A percentile compares a stretch with the other conserved stretches of the same genome.
Evolutionary conservation across 73 alveolate genomes (phyloP).

Genomic region (Paramecium sonneborni): DNA sequence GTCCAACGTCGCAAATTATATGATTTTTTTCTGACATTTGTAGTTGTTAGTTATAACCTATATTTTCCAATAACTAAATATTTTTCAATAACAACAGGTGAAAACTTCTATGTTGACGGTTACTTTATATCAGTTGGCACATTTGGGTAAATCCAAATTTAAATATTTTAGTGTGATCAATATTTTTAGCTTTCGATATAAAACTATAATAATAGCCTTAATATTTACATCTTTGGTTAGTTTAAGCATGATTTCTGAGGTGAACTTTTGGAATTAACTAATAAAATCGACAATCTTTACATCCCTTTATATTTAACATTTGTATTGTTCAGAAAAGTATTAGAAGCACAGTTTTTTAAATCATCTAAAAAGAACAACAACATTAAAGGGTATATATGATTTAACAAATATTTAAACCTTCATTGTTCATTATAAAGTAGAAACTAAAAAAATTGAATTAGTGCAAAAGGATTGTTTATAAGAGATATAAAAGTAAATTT

Average conservation of each 20-base stretch:
- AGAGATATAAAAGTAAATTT: neutral
- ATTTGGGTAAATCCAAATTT: neutral
- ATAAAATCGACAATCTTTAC: neutral
- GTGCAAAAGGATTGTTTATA: neutral
- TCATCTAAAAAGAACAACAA: neutral
- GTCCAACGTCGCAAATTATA: neutral
- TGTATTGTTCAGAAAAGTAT: neutral
- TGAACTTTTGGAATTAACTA: neutral
- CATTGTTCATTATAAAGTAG: neutral
- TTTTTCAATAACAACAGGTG: neutral
- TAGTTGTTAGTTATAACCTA: neutral
- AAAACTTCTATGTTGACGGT: neutral
- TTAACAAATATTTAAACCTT: neutral
- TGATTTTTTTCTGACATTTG: neutral
- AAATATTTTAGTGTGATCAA: neutral
- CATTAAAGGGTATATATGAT: neutral
- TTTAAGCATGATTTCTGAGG: neutral
- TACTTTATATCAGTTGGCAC: neutral
- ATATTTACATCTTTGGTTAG: neutral
- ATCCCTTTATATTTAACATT: neutral
- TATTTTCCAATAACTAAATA: neutral
- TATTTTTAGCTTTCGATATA: neutral
- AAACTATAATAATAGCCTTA: neutral
- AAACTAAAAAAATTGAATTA: neutral
- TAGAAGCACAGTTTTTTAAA: neutral